phyloP scores from a whole-genome alignment of 169 alveolate genomes.

The Eimeria falciformis region DNA sequence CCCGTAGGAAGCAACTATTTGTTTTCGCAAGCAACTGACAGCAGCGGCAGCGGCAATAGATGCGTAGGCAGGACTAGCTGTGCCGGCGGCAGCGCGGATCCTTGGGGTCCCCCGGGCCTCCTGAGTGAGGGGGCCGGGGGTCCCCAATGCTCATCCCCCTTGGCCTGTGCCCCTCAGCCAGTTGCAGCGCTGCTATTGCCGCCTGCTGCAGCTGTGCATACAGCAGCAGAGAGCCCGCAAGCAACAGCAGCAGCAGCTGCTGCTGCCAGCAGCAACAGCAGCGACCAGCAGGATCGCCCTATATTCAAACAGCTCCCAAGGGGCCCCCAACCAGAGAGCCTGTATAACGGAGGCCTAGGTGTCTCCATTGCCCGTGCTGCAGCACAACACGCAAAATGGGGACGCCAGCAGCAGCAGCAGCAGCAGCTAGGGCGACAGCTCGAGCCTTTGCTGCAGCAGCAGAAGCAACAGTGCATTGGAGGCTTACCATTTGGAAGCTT shows the following conservation, averaged over 20 bases:
- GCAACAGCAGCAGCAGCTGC: conserved; percentile 11
- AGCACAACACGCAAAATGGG: not conserved
- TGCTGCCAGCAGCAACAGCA: conserved; percentile 7
- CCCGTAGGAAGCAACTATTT: no score
- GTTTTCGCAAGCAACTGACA: not conserved
- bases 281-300: not conserved
- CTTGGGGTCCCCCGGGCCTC: not conserved
- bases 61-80: not conserved
- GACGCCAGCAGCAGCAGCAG: conserved; percentile 2
- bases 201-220: not conserved
- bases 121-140: not conserved
- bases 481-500: not conserved
- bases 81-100: not conserved
- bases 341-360: not conserved
- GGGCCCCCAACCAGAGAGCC: no score
- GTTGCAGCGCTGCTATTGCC: not conserved
- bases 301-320: not conserved
- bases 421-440: not conserved
- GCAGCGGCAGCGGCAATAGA: not conserved
- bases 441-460: not conserved
- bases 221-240: not conserved
- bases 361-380: not conserved
- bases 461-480: not conserved
- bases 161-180: not conserved
- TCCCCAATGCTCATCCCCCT: not conserved